Base-by-base conservation (phyloP, 140 eudicot genomes). In the Oenanthe javanica region DNA sequence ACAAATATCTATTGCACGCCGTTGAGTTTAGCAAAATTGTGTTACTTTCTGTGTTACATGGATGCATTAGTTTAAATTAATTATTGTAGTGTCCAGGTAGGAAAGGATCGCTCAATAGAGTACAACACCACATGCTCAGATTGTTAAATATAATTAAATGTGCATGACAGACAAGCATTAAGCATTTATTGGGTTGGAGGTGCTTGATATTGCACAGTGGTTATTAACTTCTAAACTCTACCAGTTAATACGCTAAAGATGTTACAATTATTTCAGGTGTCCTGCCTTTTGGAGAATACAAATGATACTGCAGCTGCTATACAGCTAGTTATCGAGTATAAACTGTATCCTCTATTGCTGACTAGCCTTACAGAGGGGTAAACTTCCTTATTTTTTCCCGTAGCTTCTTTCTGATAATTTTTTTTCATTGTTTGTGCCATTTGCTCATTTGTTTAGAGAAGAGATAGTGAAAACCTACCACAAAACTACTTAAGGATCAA, bases 281-380 rank as follows among this genome's bases (percentile, higher is more conserved):
- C 95, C 50, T 86, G 86, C 86, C 93, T 94, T 75, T 81, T 92
- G 82, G 93, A 89, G 82, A 86, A 88, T 80, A 84, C 81, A 59
- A 89, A 90, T 84, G 93, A 89, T 70, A 70, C 80, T 63, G 77
- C 86, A 61, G 79, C 86, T 80, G 90, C 93, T 79, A 73, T 81
- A 15, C 89, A 82, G 80, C 80, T 94, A 73, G 64, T 94, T 70
- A 85, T 86, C 51, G 86, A 88, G 76, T 76, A 92, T 83, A 86
- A 79, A 40, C 82, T 87, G 49, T 92, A 94, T 86, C 99, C 91
- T 9, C 89, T 88, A 84, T 83, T 94, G 81, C 97, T 94, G 84
- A 80, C 86, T 81, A 92, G 99, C 85, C 96, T 94, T 55, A 57
- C 84, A 18, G 86, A 88, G 80, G 92, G 99, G 99, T 94, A 92